Percentiles rank a stretch among this genome's conserved stretches.
Evolutionary conservation across 805 yeast species (phyloP).

Genomic region (Pichia thaimueangensis): DNA sequence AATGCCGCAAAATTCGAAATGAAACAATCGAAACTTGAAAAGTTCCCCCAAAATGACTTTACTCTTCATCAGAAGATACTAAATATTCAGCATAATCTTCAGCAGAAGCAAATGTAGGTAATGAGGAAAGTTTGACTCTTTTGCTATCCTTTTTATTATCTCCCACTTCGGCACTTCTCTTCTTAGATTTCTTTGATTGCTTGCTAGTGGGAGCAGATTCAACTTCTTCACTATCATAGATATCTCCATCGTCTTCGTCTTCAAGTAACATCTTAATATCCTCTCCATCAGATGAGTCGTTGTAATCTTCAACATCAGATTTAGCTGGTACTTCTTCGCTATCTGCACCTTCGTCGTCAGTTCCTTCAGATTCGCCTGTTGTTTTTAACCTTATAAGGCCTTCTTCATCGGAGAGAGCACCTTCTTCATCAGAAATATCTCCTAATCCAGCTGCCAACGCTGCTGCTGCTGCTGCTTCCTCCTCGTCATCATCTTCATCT

Average conservation of each 20-base stretch:
- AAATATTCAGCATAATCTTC: conserved; percentile 78
- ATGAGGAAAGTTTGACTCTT: conserved; percentile 50
- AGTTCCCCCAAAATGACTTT: too few species aligned
- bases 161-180: conserved; percentile 17
- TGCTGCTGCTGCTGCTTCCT: conserved; percentile 14
- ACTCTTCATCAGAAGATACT: conserved; percentile 57
- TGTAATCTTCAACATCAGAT: conserved; percentile 22
- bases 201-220: not conserved
- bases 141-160: conserved; percentile 16
- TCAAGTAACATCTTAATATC: conserved; percentile 19
- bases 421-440: conserved; percentile 28
- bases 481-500: conserved; percentile 30
- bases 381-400: conserved; percentile 23
- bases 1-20: too few species aligned
- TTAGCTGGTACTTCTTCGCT: conserved; percentile 11
- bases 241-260: conserved; percentile 24
- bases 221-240: conserved; percentile 22
- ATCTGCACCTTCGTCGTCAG: conserved; percentile 20
- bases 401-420: too few species aligned
- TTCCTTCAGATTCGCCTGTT: conserved; percentile 28
- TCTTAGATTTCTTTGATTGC: conserved; percentile 13
- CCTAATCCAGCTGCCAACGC: conserved; percentile 16
- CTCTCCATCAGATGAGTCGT: conserved; percentile 22
- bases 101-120: conserved; percentile 84
- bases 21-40: too few species aligned